phyloP scores from a whole-genome alignment of 306 rosid genomes.

The Ormosia semicastrata region DNA sequence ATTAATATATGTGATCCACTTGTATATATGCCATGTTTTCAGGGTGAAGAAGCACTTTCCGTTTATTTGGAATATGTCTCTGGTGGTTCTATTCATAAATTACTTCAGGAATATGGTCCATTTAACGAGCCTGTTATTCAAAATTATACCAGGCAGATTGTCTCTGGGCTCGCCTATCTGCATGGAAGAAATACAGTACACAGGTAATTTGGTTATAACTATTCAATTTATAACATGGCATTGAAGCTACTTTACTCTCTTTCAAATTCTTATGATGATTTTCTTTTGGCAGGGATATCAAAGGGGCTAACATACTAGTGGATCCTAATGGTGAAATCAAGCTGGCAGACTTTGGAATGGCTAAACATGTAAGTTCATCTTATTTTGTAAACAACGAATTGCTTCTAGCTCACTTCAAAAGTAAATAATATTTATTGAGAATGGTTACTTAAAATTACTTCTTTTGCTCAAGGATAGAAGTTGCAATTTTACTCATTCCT shows the following conservation, averaged over 20 bases:
- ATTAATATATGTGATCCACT: neutral
- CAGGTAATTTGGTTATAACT: constrained; percentile 53
- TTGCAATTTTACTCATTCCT: constrained; percentile 18
- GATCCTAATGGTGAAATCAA: constrained; percentile 94
- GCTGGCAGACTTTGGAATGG: constrained; percentile 99
- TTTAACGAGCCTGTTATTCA: constrained; percentile 92
- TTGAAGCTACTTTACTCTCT: neutral
- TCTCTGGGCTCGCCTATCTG: constrained; percentile 93
- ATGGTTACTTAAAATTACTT: constrained; percentile 8
- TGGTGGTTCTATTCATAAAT: constrained; percentile 93
- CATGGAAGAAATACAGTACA: constrained; percentile 96
- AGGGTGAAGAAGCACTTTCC: constrained; percentile 83
- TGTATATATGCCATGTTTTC: constrained; percentile 30
- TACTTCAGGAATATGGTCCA: constrained; percentile 92
- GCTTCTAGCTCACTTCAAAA: constrained; percentile 23
- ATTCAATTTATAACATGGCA: neutral
- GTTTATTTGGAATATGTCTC: constrained; percentile 93
- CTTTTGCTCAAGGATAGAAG: constrained; percentile 22
- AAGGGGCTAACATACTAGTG: constrained; percentile 97
- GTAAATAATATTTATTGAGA: constrained; percentile 8
- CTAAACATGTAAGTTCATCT: constrained; percentile 70
- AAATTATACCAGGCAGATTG: constrained; percentile 85
- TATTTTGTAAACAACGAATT: constrained; percentile 31
- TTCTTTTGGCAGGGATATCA: constrained; percentile 82
- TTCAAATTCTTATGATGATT: neutral